These are phyloP conservation scores for Yarrowia keelungensis DNA, from an alignment of 805 yeast genomes.

Conservation along the genomic window DNA sequence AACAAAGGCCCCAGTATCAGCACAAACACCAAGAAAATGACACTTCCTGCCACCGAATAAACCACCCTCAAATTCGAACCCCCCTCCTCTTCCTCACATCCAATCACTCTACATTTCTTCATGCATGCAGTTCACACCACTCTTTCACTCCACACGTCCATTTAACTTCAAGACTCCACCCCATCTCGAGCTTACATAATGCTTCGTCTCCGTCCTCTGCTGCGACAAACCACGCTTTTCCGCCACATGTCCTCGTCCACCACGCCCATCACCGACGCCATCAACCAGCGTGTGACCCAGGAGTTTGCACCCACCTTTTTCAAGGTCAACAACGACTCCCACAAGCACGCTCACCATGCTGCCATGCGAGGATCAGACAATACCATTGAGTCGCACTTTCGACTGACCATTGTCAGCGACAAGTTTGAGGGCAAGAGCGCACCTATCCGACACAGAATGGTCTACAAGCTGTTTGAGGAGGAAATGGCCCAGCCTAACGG, in stretches of 20 bases:
- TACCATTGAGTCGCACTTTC: constrained; percentile 79
- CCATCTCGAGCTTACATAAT: constrained; percentile 22
- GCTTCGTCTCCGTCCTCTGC: constrained; percentile 30
- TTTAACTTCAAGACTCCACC: not conserved
- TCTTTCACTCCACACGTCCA: constrained; percentile 1
- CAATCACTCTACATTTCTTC: too few species aligned
- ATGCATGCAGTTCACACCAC: too few species aligned
- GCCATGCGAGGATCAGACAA: constrained; percentile 78
- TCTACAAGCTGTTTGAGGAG: constrained; percentile 71
- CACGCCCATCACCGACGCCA: constrained; percentile 48
- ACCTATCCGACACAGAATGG: constrained; percentile 79
- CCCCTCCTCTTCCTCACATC: too few species aligned
- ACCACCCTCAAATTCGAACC: too few species aligned
- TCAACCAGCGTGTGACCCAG: constrained; percentile 55
- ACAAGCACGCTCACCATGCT: constrained; percentile 86
- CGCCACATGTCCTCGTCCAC: constrained; percentile 34
- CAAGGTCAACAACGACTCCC: constrained; percentile 78
- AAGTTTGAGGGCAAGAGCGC: constrained; percentile 67
- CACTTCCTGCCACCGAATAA: too few species aligned
- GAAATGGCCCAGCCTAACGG: constrained; percentile 70
- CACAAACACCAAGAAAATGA: too few species aligned
- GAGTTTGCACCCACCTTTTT: constrained; percentile 56
- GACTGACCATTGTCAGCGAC: constrained; percentile 74
- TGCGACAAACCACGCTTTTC: constrained; percentile 26
- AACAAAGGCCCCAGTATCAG: too few species aligned